Conservation (phyloP, 306 rosid genomes). For the Cicer bijugum region DNA sequence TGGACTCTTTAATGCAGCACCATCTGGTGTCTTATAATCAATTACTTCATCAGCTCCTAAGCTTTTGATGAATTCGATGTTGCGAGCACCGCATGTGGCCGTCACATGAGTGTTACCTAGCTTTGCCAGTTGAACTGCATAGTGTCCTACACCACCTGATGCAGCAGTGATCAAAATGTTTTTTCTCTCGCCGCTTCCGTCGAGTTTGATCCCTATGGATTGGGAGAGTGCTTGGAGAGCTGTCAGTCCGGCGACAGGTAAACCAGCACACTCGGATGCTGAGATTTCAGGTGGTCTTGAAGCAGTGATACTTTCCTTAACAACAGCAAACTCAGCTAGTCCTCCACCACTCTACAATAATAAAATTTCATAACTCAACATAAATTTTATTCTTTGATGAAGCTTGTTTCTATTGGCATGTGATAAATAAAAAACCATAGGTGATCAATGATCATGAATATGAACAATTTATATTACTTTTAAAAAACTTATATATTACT, state of each 20-base stretch:
- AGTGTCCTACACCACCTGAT: slow-evolving; percentile 88
- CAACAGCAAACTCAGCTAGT: slow-evolving; percentile 67
- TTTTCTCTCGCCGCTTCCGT: slow-evolving; percentile 51
- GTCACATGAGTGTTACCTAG: slow-evolving; percentile 81
- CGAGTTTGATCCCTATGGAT: slow-evolving; percentile 58
- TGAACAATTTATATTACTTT: not conserved
- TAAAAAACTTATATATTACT: not conserved
- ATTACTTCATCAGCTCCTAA: slow-evolving; percentile 85
- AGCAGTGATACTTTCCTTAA: slow-evolving; percentile 56
- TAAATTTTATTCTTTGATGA: slow-evolving; percentile 1
- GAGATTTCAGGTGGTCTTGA: slow-evolving; percentile 58
- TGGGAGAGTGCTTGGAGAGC: slow-evolving; percentile 70
- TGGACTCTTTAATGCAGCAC: slow-evolving; percentile 71
- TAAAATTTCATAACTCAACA: slow-evolving; percentile 1
- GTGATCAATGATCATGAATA: not conserved
- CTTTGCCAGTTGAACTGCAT: slow-evolving; percentile 83
- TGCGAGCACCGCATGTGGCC: slow-evolving; percentile 85
- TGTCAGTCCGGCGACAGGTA: slow-evolving; percentile 71
- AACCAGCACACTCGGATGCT: slow-evolving; percentile 62
- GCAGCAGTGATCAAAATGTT: slow-evolving; percentile 83
- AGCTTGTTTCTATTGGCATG: slow-evolving; percentile 1
- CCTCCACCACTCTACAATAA: slow-evolving; percentile 71
- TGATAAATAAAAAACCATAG: not conserved
- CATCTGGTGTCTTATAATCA: slow-evolving; percentile 78
- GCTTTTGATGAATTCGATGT: slow-evolving; percentile 63